Evolutionary conservation across 441 rosid species (phyloP).

Genomic region (Gossypium armourianum): DNA sequence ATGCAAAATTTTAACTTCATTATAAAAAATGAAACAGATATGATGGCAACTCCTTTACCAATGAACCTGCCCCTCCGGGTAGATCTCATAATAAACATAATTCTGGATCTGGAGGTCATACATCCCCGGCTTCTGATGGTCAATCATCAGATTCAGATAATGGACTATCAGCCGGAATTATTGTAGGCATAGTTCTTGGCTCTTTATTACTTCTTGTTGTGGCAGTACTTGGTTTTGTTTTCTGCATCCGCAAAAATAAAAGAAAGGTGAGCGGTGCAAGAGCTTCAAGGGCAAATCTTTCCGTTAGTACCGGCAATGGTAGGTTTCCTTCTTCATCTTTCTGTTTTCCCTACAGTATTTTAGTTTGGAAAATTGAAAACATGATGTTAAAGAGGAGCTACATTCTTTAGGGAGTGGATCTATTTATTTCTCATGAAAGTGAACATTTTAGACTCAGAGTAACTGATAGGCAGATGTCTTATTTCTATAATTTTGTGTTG

Average conservation of each 20-base stretch:
- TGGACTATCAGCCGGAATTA: slow-evolving; percentile 47
- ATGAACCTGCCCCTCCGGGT: slow-evolving; percentile 68
- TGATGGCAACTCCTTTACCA: slow-evolving; percentile 72
- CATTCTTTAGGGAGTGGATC: neutral
- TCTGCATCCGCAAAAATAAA: slow-evolving; percentile 44
- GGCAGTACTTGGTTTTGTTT: slow-evolving; percentile 36
- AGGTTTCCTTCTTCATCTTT: slow-evolving; percentile 18
- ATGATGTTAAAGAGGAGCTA: neutral
- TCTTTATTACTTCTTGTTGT: slow-evolving; percentile 42
- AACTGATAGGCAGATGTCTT: neutral
- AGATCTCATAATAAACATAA: slow-evolving; percentile 35
- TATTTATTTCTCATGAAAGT: neutral
- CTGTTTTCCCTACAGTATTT: neutral
- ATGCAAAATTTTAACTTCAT: slow-evolving; percentile 15
- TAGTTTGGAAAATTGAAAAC: neutral
- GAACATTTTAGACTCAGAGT: neutral
- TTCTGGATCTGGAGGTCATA: slow-evolving; percentile 33
- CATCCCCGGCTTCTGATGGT: slow-evolving; percentile 28
- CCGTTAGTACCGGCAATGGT: slow-evolving; percentile 37
- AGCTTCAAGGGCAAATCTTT: slow-evolving; percentile 46
- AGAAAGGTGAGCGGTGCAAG: slow-evolving; percentile 35
- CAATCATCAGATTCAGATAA: slow-evolving; percentile 37
- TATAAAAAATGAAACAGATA: slow-evolving; percentile 45
- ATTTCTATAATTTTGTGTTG: neutral
- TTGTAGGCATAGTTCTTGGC: slow-evolving; percentile 55